Evolutionary conservation across 2,329 filamentous ascomycete genomes (phyloP).

Genomic region (Fusarium cicatricum): DNA sequence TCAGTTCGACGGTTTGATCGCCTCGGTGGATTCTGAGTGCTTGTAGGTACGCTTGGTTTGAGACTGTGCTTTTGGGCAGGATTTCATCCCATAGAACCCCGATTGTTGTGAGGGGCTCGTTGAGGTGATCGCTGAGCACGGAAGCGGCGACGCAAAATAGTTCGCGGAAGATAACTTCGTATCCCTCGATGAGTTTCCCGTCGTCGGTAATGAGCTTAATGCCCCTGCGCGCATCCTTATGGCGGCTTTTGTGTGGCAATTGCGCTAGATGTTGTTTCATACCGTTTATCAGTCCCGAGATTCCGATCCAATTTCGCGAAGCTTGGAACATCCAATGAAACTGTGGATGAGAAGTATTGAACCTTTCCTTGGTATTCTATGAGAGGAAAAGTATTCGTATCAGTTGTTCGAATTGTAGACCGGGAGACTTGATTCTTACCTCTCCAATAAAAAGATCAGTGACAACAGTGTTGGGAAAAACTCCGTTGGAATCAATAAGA

Average conservation of each 20-base stretch:
- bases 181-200: slow-evolving; percentile 69
- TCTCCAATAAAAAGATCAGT: slow-evolving; percentile 79
- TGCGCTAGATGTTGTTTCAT: slow-evolving; percentile 76
- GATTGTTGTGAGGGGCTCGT: slow-evolving; percentile 67
- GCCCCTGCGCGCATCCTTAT: slow-evolving; percentile 33
- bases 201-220: slow-evolving; percentile 61
- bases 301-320: slow-evolving; percentile 77
- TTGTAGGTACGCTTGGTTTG: slow-evolving; percentile 22
- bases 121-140: slow-evolving; percentile 74
- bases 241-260: slow-evolving; percentile 49
- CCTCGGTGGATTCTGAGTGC: too few species aligned
- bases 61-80: slow-evolving; percentile 65
- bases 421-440: slow-evolving; percentile 51
- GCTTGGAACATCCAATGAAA: slow-evolving; percentile 91
- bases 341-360: slow-evolving; percentile 77
- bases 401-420: too few species aligned
- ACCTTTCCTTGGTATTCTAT: slow-evolving; percentile 71
- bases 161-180: slow-evolving; percentile 81
- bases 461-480: slow-evolving; percentile 77
- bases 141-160: slow-evolving; percentile 83
- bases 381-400: too few species aligned
- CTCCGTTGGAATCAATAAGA: slow-evolving; percentile 73
- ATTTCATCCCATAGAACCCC: slow-evolving; percentile 82
- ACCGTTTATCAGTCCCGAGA: slow-evolving; percentile 71
- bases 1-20: too few species aligned